Base-by-base conservation (phyloP, 345 rosid genomes). In the Orychophragmus violaceus region DNA sequence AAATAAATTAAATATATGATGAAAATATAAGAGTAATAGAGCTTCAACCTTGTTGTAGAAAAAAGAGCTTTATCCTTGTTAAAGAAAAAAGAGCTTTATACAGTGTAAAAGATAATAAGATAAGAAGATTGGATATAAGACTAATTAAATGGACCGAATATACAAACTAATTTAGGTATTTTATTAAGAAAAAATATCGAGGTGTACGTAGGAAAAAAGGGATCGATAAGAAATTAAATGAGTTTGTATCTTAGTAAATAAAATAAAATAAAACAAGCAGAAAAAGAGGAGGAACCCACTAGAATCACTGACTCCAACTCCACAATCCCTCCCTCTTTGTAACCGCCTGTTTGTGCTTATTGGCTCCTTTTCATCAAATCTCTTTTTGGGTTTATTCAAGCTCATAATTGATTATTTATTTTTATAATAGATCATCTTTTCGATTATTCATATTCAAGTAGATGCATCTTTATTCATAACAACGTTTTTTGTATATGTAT, bases 331-430 rank as follows among this genome's bases (percentile, higher is more conserved):
- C 59, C 36, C 14, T 52, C 55, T 66, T 67, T 74, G 76, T 87
- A 85, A 91, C 96, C 89, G 95, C 89, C 87, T 89, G 87, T 72
- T 82, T 66, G 64, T 83, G 78, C 62, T 71, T 45, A 89, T 87
- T 91, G 92, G 95, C 39, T 29, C 63, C 83, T 76, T 81, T 78
- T 60, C 62, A 66, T 66, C 49, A 59, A 67, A 55, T 66, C 72
- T 74, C 67, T 66, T 66, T 74, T 74, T 76, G 76, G 75, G 62
- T 30, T 70, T 78, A 77, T 74, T 75, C 74, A 57, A 10, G 69
- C 52, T 64, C 77, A 71, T 77, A 24, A 49, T 13, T n/a, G n/a
- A n/a, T n/a, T n/a, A n/a, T n/a, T n/a, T 45, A 64, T 59, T 32
- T 42, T 7, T 27, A 32, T 18, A 3, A 18, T 35, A 35, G 21